These are phyloP conservation scores for Botrytis aclada DNA, from an alignment of 2,329 filamentous ascomycete genomes.

Conservation along the genomic window DNA sequence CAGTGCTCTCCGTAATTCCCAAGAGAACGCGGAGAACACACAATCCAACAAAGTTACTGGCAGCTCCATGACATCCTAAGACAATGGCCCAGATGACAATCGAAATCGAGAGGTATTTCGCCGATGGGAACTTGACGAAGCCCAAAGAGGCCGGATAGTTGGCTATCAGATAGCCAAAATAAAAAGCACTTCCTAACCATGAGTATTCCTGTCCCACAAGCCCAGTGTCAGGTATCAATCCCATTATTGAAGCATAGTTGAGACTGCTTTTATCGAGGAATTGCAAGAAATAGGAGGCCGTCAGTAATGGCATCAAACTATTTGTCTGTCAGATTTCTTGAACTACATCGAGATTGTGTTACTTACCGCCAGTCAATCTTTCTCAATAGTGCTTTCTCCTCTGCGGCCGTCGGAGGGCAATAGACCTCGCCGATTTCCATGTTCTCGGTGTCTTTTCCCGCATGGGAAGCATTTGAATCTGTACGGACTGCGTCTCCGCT, in stretches of 20 bases:
- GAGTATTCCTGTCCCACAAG: conserved; percentile 45
- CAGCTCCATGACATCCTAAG: conserved; percentile 19
- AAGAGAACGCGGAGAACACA: conserved; percentile 33
- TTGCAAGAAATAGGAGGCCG: conserved; percentile 8
- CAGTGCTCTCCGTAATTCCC: conserved; percentile 30
- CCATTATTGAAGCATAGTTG: conserved; percentile 43
- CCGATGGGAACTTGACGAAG: conserved; percentile 44
- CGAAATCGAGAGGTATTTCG: conserved; percentile 61
- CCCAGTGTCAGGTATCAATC: conserved; percentile 45
- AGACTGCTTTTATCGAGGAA: conserved; percentile 19
- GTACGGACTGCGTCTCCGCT: background rate
- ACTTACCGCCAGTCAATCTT: conserved; percentile 8
- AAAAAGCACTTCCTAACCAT: conserved; percentile 47
- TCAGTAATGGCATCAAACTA: conserved; percentile 11
- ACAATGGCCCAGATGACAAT: conserved; percentile 61
- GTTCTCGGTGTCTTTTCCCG: background rate
- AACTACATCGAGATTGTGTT: background rate
- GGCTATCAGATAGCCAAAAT: conserved; percentile 40
- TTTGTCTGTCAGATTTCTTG: background rate
- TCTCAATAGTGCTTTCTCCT: background rate
- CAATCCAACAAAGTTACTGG: conserved; percentile 27
- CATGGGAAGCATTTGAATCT: background rate
- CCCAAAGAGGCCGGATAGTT: conserved; percentile 24
- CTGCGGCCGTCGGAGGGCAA: background rate
- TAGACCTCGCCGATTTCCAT: background rate